Base-by-base conservation (phyloP, 1,284 basidiomycete genomes). In the Xanthoconium separans region DNA sequence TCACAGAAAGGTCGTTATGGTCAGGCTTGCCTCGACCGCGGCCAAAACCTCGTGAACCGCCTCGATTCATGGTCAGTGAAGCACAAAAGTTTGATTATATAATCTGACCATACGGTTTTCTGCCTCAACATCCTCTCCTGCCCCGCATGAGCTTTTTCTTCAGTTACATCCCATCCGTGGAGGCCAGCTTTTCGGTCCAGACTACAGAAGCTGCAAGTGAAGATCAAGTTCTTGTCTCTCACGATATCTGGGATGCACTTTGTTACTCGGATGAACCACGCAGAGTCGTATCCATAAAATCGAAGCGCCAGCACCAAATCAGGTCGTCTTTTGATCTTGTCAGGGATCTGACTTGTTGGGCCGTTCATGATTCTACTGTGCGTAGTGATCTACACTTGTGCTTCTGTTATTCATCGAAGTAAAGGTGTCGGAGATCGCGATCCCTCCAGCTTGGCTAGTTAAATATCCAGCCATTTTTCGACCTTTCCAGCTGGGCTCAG, bases 41-140 rank as follows among this genome's bases (percentile, higher is more conserved):
- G 61, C 72, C 60, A 57, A 73, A 73, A 44, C 77, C 77, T 71
- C 81, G 72, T 49, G 65, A 55, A 57, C 73, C 65, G 57, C 80
- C 78, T 56, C 82, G 75, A 68, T 65, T 78, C 82, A 83, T 84
- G 48, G 46, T 62, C 24, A 11, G 15, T 16, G 54, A 18, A 37
- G 47, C 44, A 33, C 11, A 20, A 47, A 37, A 1, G 22, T 8
- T 37, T 45, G 59, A 55, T 60, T 63, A 60, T 41, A 24, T 60
- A 63, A 63, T 47, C 43, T n/a, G 16, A n/a, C n/a, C n/a, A 34
- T 18, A 18, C 18, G 13, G 8, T 34, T 34, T 15, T 34, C 33
- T 10, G 10, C 16, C 16, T 10, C n/a, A 33, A 13, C 43, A 30
- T 36, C 30, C 20, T 27, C 41, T 43, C 18, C 22, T 22, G 13